phyloP scores from a whole-genome alignment of 768 basidiomycete species.

The Hebeloma cylindrosporum region DNA sequence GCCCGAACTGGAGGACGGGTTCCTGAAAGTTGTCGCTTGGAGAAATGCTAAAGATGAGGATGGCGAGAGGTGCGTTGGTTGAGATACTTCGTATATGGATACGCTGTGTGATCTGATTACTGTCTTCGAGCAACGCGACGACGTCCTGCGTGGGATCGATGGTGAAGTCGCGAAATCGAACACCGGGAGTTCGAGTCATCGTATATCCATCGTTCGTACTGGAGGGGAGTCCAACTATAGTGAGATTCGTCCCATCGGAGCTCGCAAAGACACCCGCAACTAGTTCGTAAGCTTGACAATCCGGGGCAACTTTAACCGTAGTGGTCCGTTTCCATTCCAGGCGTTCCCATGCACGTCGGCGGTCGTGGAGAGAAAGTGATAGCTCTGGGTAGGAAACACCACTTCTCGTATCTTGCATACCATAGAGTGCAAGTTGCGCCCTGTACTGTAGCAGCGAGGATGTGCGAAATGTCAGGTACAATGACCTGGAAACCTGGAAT shows the following conservation, averaged over 20 bases:
- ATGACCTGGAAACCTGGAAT: not conserved
- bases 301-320: not conserved
- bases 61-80: conserved; percentile 1
- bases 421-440: not conserved
- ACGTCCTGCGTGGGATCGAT: conserved; percentile 12
- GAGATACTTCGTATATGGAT: conserved; percentile 12
- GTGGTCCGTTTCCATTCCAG: not conserved
- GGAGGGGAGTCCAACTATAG: conserved; percentile 1
- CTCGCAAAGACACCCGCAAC: conserved; percentile 6
- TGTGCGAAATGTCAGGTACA: not conserved
- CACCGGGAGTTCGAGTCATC: not conserved
- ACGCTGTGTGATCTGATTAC: not conserved
- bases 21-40: not conserved
- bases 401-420: not conserved
- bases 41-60: conserved; percentile 2
- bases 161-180: conserved; percentile 4
- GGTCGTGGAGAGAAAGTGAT: not conserved
- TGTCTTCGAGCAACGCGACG: conserved; percentile 7
- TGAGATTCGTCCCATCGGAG: not conserved
- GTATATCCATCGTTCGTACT: not conserved
- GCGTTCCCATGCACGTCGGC: not conserved
- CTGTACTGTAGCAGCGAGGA: not conserved
- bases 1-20: conserved; percentile 3
- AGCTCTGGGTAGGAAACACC: not conserved
- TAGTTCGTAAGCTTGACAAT: conserved; percentile 3